A percentile compares a stretch with the other conserved stretches of the same genome.
Conservation (phyloP, 2,329 filamentous ascomycete genomes). For the Aspergillus chevalieri region DNA sequence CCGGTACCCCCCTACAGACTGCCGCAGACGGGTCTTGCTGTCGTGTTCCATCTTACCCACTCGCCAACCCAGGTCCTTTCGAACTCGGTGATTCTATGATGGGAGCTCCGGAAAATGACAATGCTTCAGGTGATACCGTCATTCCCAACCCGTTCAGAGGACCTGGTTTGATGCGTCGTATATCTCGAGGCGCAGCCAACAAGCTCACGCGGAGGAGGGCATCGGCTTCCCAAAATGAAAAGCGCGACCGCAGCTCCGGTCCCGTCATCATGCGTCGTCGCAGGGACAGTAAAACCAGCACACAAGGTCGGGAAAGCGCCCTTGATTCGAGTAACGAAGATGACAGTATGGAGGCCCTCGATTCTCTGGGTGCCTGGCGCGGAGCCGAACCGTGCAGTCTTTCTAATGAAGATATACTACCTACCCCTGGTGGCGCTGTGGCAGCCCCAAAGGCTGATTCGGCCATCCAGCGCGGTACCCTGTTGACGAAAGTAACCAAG, state of each 20-base stretch:
- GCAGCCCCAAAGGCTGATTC: conserved; percentile 67
- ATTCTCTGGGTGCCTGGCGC: conserved; percentile 37
- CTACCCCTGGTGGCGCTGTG: conserved; percentile 31
- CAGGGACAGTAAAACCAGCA: conserved; percentile 79
- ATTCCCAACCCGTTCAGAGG: conserved; percentile 48
- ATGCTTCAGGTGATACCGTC: conserved; percentile 56
- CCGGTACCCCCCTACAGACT: conserved; percentile 28
- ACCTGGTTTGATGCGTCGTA: conserved; percentile 68
- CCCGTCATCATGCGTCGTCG: conserved; percentile 80
- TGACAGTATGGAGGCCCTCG: conserved; percentile 41
- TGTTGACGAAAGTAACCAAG: conserved; percentile 76
- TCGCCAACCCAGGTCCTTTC: conserved; percentile 49
- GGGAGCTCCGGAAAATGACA: conserved; percentile 35
- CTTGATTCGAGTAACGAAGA: conserved; percentile 36
- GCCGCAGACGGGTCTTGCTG: conserved; percentile 29
- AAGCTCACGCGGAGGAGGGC: conserved; percentile 65
- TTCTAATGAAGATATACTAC: conserved; percentile 31
- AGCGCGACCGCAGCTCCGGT: conserved; percentile 80
- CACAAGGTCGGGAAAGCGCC: conserved; percentile 46
- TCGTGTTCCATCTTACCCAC: conserved; percentile 19
- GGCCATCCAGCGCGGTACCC: conserved; percentile 70
- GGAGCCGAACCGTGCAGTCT: conserved; percentile 35
- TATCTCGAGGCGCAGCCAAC: conserved; percentile 74
- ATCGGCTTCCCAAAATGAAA: conserved; percentile 69
- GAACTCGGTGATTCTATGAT: conserved; percentile 69